A percentile compares a stretch with the other conserved stretches of the same genome.
Evolutionary conservation across 768 basidiomycete genomes (phyloP).

Genomic region (Pleurotus ostreatus): DNA sequence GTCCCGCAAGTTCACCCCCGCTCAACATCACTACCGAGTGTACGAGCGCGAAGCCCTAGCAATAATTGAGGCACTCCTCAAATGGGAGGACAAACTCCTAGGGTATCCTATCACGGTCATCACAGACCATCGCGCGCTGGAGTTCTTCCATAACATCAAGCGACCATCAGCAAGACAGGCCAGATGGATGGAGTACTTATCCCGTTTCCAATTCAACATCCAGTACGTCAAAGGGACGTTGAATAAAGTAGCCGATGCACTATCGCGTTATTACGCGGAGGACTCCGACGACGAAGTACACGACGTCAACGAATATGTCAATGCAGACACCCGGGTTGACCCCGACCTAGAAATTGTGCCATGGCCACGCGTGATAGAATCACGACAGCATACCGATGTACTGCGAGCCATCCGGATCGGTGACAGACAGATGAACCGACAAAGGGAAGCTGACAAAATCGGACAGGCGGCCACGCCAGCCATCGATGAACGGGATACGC

Average conservation of each 20-base stretch:
- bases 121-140: slow-evolving; percentile 23
- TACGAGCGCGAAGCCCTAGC: slow-evolving; percentile 15
- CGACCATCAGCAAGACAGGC: slow-evolving; percentile 12
- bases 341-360: slow-evolving; percentile 11
- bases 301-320: slow-evolving; percentile 10
- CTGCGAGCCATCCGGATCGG: not conserved
- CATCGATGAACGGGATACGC: no score
- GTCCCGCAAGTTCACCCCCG: slow-evolving; percentile 17
- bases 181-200: slow-evolving; percentile 25
- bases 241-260: slow-evolving; percentile 25
- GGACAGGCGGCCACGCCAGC: no score
- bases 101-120: slow-evolving; percentile 18
- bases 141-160: slow-evolving; percentile 17
- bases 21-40: slow-evolving; percentile 14
- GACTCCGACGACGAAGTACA: slow-evolving; percentile 11
- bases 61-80: slow-evolving; percentile 15
- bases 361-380: not conserved
- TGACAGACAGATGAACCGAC: no score
- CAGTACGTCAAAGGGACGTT: slow-evolving; percentile 17
- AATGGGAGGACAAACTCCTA: slow-evolving; percentile 28
- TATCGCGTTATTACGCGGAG: slow-evolving; percentile 22
- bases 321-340: slow-evolving; percentile 15
- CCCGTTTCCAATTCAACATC: slow-evolving; percentile 20
- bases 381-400: not conserved
- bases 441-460: no score